Evolutionary conservation across 78 protist genomes (phyloP).

Genomic region (Bigelowiella natans): DNA sequence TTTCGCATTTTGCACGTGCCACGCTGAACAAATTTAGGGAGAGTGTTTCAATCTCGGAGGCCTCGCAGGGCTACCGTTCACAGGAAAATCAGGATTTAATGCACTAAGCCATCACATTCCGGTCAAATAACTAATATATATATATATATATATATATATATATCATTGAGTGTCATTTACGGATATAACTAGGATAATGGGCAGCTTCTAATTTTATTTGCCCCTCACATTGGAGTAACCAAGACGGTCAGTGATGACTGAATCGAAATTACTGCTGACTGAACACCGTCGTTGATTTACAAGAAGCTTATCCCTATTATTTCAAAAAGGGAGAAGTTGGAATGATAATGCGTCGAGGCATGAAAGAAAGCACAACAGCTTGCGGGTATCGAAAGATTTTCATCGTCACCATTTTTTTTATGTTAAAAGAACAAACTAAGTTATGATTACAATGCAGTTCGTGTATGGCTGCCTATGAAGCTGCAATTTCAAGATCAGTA

Average conservation of each 20-base stretch:
- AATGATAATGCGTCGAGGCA: neutral
- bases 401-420: too few species aligned
- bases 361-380: neutral
- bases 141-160: too few species aligned
- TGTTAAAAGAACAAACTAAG: too few species aligned
- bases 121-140: too few species aligned
- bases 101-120: neutral
- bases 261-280: too few species aligned
- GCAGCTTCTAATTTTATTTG: neutral
- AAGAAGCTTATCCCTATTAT: too few species aligned
- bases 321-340: neutral
- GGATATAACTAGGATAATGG: neutral
- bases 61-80: neutral
- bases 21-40: neutral
- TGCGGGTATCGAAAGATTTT: neutral
- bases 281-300: too few species aligned
- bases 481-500: too few species aligned
- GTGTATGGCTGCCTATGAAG: neutral
- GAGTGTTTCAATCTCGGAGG: neutral
- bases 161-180: too few species aligned
- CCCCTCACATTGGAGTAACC: neutral
- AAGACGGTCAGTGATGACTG: neutral
- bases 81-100: neutral
- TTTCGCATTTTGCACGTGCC: neutral
- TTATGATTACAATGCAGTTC: too few species aligned